Base-by-base conservation (phyloP, 768 basidiomycete genomes). In the Thelephora ganbajun region DNA sequence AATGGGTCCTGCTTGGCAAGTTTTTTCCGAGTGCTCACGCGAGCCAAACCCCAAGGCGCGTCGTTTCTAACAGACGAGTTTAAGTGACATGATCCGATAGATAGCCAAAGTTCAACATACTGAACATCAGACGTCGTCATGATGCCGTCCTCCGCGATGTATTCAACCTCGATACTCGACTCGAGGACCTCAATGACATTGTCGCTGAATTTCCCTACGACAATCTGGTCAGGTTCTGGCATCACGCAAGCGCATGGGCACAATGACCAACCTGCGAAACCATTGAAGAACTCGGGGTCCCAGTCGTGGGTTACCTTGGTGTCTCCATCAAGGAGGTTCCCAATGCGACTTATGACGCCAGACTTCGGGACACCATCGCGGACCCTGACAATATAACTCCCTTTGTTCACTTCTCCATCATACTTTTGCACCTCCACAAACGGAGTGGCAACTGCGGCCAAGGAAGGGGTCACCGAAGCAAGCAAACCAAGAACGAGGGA, bases 331-430 rank as follows among this genome's bases (percentile, higher is more conserved):
- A 49, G 50, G 33, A 43, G 22, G 11, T 16, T 34, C 5, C 48
- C 26, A 23, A 56, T 48, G 52, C 50, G 51, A 2, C 30, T 44
- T 26, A 57, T 51, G 35, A 54, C 53, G 11, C 39, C 45, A 19
- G 37, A 39, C 53, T 58, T 59, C 33, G 33, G 47, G 45, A 50
- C 54, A 36, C 44, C 51, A 16, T 43, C 44, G 50, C 55, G 54
- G 44, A 59, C 52, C 42, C 47, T 51, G 49, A 59, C 53, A 43
- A 58, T 58, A 48, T 56, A 58, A 23, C 49, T 50, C 23, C 47
- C 23, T 11, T 43, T 23, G 46, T 49, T 54, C 26, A 19, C 47
- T 11, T 50, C 37, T 19, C 55, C 56, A 18, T 34, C 49, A 46
- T 44, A 57, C 39, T 35, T 53, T 35, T 18, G 18, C 9, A 41